Evolutionary conservation across 148 eudicot species (phyloP), one percentile per base, ranked within the genome.

Genomic region (Drosera capensis): DNA sequence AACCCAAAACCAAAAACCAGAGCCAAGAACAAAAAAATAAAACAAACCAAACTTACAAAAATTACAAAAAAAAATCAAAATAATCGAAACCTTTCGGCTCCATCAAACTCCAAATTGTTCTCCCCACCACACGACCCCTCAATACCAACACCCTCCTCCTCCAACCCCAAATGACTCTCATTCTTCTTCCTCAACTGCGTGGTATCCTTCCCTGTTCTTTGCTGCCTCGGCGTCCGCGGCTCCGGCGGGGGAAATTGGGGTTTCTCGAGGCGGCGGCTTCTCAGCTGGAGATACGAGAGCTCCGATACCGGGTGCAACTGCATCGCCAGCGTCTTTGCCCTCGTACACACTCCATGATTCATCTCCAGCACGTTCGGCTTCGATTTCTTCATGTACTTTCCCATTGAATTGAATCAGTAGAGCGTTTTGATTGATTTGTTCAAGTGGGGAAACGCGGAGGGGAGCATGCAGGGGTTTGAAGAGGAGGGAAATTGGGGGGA

Each of bases 291-390:
- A 28, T 85, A 80, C 49, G 65, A 72, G 2, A 76, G 57, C 3
- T 67, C 81, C 0, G 76, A 70, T 49, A 51, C 59, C 0, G 66
- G 52, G 12, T 72, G 82, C 16, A 86, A 68, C 8, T 92, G 79
- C 14, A 86, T 66, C 8, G 96, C 82, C 35, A 78, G 75, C 62
- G 94, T 79, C 58, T 60, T 69, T 56, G 96, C 94, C 20, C 96
- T 43, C 9, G 96, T 86, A 15, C 78, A 74, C 14, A 87, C 94
- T 17, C 96, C 96, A 14, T 74, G 58, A 1, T 70, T 47, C 70
- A 1, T 80, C 64, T 4, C 73, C 67, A 51, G 79, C 79, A 0
- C 63, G 22, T 72, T 54, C 7, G 77, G 57, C 53, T 74, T 74
- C 18, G 73, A 77, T 40, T 85, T 85, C 39, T 70, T 72, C 71